Evolutionary conservation across 305 asterid genomes (phyloP), one percentile per base, ranked within the genome.

Genomic region (Rubia tinctorum): DNA sequence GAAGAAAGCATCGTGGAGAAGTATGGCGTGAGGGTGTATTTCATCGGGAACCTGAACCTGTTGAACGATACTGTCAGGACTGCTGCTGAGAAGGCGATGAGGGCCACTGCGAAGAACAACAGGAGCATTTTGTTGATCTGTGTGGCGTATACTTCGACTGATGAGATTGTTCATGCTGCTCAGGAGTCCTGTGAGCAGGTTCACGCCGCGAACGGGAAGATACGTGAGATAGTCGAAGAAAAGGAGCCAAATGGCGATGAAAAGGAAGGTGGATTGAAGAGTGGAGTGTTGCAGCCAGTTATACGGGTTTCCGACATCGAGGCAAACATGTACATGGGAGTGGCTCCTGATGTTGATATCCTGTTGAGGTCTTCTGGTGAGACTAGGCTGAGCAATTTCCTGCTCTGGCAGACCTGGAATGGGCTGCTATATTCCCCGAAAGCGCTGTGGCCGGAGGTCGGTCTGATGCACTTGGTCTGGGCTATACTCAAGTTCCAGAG

Each of bases 401-500:
- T 91, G 2, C 83, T 86, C 13, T 91, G 96, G 98, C 95, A 89
- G 83, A 88, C 92, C n/a, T 68, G 92, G 18, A 82, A 75, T 45
- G 77, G 91, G n/a, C 66, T 92, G 1, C 67, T 91, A 77, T 84
- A 87, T 72, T 82, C 93, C 0, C 93, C 97, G 0, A 68, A 67
- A 27, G 97, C 86, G 2, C 77, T 89, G 66, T 89, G 93, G 92
- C 97, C 97, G 12, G 95, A 91, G 84, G 75, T 89, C 70, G 96
- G 95, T 39, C 75, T 89, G 71, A 62, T 85, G 37, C 95, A 90
- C 76, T 73, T 92, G 59, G 88, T 90, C 71, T 82, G 91, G 90
- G 90, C 86, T 2, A 89, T 92, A 8, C 58, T 92, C 77, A 82
- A 83, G 74, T 90, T 85, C 68, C 97, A 88, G 76, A 86, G 86